Conservation (phyloP, 768 basidiomycete genomes). For the Termitomyces sp. region DNA sequence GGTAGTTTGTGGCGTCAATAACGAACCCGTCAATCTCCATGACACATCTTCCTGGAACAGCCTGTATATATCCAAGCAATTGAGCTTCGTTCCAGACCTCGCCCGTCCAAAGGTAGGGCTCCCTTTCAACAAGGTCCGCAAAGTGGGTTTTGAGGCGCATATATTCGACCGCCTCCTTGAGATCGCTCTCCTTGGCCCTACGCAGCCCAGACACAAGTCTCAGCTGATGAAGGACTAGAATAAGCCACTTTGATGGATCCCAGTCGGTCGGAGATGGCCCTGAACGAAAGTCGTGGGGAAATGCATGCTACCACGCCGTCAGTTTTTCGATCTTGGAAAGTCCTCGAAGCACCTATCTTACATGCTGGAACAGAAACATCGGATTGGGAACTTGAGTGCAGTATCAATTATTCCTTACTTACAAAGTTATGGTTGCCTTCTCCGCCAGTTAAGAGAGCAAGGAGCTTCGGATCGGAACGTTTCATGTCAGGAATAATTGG, state of each 20-base stretch:
- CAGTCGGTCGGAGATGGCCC: constrained; percentile 57
- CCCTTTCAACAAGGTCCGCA: neutral
- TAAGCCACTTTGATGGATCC: constrained; percentile 83
- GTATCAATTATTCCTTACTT: neutral
- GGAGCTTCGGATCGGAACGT: neutral
- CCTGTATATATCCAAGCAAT: constrained; percentile 26
- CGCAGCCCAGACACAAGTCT: constrained; percentile 41
- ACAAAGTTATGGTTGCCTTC: constrained; percentile 3
- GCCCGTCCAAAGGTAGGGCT: neutral
- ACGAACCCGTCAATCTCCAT: constrained; percentile 56
- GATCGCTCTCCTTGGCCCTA: neutral
- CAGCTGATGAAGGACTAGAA: constrained; percentile 42
- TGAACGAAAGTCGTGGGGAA: constrained; percentile 75
- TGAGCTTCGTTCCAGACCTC: constrained; percentile 34
- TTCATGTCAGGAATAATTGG: neutral
- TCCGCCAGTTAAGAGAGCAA: neutral
- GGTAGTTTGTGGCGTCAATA: constrained; percentile 56
- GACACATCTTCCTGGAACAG: constrained; percentile 35
- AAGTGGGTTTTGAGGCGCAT: neutral
- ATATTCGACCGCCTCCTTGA: neutral
- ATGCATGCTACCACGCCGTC: constrained; percentile 48
- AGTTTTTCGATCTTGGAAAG: constrained; percentile 13
- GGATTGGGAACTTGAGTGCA: neutral
- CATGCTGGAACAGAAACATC: neutral
- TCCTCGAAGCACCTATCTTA: neutral